These are phyloP conservation scores for Coffea canephora DNA, from an alignment of 257 asterid genomes.

Conservation along the genomic window DNA sequence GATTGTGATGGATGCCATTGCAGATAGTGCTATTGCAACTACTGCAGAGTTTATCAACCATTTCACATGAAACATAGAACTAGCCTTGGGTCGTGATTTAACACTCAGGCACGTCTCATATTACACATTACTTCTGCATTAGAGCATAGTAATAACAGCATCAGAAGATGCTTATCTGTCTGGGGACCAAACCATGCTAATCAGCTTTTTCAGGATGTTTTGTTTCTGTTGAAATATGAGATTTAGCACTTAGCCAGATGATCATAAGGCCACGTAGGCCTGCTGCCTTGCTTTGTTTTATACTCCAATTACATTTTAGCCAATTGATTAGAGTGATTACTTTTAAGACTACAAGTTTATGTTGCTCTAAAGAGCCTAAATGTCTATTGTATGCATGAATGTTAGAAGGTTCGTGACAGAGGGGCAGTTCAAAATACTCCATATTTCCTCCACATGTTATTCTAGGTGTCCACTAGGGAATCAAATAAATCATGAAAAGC, in stretches of 20 bases:
- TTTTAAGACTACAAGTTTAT: too few species aligned
- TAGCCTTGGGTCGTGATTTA: neutral
- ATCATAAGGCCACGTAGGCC: neutral
- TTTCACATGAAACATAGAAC: slow-evolving; percentile 36
- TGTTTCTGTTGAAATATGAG: neutral
- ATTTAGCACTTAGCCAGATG: neutral
- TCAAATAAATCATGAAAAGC: too few species aligned
- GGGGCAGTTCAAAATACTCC: too few species aligned
- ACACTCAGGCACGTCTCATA: neutral
- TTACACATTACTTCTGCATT: neutral
- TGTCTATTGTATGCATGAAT: too few species aligned
- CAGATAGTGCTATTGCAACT: slow-evolving; percentile 82
- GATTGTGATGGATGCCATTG: slow-evolving; percentile 65
- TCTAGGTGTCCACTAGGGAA: too few species aligned
- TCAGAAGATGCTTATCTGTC: neutral
- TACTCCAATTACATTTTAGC: too few species aligned
- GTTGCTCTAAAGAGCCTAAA: too few species aligned
- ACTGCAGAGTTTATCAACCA: slow-evolving; percentile 64
- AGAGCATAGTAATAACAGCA: slow-evolving; percentile 1
- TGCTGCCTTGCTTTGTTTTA: neutral
- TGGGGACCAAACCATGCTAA: neutral
- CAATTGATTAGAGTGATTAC: too few species aligned
- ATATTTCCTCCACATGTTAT: too few species aligned
- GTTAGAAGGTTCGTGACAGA: too few species aligned
- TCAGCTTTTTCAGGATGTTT: too few species aligned